Evolutionary conservation across 108 stramenopile genomes (phyloP), one percentile per base, ranked within the genome.

Genomic region (Fistulifera pelliculosa): DNA sequence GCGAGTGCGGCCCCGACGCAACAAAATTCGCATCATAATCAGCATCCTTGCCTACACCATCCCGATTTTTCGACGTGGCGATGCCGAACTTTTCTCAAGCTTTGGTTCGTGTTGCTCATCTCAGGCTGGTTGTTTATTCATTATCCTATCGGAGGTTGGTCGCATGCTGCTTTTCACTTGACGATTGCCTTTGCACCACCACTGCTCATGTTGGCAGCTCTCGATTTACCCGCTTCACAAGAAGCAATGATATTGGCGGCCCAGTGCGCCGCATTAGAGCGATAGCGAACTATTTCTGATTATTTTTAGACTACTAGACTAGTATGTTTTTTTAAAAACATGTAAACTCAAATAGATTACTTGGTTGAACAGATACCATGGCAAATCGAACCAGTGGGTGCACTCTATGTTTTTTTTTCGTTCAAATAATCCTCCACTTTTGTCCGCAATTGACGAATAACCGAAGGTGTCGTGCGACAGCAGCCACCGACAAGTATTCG

Each of bases 81-180:
- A 60, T 38, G 51, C 41, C 27, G 55, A 52, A 1, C 49, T 54
- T 14, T 41, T 65, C 64, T 59, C 44, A n/a, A 65, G 28, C 57
- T 78, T 13, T 49, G 65, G 27, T 10, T 47, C n/a, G 44, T 74
- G 6, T 55, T 77, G 27, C 41, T 27, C 0, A 41, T 68, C 10
- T 50, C 56, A 15, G 66, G 64, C 1, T 73, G 59, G 63, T 39
- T 83, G 19, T 78, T 83, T 51, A 35, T 60, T 2, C 41, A 13
- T 15, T 90, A 90, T 66, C 87, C 87, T 16, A 56, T 85, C 55
- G 80, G 80, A 41, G 87, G 87, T 5, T 90, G 83, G 83, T 81
- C 80, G 8, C 87, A 90, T 51, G 40, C 73, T 1, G 62, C 70
- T 23, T 90, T 90, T 58, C 87, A 90, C 48, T 31, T 81, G 12